Percentiles rank a stretch among this genome's conserved stretches.
Evolutionary conservation across 768 basidiomycete species (phyloP).

Genomic region (Russula virescens): DNA sequence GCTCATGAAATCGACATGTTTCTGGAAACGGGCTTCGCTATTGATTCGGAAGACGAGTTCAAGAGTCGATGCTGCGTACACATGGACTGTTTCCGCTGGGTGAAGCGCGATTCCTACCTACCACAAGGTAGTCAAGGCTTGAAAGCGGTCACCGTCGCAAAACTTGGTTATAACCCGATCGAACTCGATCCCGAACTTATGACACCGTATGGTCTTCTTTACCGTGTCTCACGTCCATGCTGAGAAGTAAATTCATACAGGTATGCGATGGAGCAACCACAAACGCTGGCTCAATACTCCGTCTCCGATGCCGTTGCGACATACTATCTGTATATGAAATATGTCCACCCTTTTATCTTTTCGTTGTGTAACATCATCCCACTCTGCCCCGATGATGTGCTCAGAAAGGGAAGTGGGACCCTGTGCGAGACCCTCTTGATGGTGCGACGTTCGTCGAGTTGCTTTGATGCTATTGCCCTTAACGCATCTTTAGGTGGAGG

Average conservation of each 20-base stretch:
- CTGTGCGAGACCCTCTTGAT: constrained; percentile 96
- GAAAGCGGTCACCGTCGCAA: constrained; percentile 95
- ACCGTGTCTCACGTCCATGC: neutral
- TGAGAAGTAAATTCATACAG: constrained; percentile 36
- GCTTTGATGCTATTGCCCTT: neutral
- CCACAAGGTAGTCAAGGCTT: constrained; percentile 98
- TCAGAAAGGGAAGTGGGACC: constrained; percentile 94
- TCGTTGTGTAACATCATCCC: constrained; percentile 99
- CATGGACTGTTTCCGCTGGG: constrained; percentile 99
- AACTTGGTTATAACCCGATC: constrained; percentile 94
- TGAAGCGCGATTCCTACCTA: constrained; percentile 96
- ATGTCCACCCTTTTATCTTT: constrained; percentile 99
- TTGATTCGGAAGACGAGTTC: constrained; percentile 91
- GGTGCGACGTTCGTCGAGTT: constrained; percentile 45
- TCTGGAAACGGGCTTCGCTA: constrained; percentile 86
- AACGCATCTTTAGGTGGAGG: constrained; percentile 70
- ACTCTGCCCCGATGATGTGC: constrained; percentile 90
- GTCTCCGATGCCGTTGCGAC: constrained; percentile 99
- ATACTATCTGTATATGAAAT: constrained; percentile 99
- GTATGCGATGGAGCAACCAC: constrained; percentile 94
- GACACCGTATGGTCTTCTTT: constrained; percentile 74
- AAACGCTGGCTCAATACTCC: constrained; percentile 92
- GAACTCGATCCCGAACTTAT: constrained; percentile 98
- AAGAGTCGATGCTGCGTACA: constrained; percentile 90
- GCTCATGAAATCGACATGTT: constrained; percentile 96